These are phyloP conservation scores for Globisporangium solare DNA, from an alignment of 352 stramenopile species.

Conservation along the genomic window DNA sequence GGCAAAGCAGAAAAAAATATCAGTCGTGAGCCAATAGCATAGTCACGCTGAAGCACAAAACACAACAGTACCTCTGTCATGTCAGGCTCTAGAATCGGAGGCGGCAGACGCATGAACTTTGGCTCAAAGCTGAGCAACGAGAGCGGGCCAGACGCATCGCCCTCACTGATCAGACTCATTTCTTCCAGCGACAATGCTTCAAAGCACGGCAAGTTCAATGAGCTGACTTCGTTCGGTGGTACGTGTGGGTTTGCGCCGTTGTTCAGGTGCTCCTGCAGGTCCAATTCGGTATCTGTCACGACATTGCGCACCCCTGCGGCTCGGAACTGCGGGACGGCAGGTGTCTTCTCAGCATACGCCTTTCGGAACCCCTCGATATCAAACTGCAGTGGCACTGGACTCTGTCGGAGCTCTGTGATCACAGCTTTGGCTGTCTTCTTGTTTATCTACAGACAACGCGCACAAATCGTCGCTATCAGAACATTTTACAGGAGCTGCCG, in stretches of 20 bases:
- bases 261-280: constrained; percentile 81
- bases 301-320: constrained; percentile 74
- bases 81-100: constrained; percentile 81
- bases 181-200: constrained; percentile 72
- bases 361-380: constrained; percentile 63
- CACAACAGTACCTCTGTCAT: constrained; percentile 48
- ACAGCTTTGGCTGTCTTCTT: constrained; percentile 79
- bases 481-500: neutral
- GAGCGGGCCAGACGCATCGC: constrained; percentile 34
- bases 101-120: constrained; percentile 82
- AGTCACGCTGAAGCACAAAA: neutral
- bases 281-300: constrained; percentile 74
- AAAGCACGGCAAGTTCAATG: constrained; percentile 59
- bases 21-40: neutral
- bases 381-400: constrained; percentile 39
- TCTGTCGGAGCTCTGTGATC: constrained; percentile 57
- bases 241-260: constrained; percentile 69
- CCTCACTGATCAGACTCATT: constrained; percentile 50
- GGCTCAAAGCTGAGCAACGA: constrained; percentile 87
- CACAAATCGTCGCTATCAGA: constrained; percentile 10
- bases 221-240: constrained; percentile 64
- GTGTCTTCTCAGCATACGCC: constrained; percentile 73
- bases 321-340: constrained; percentile 71
- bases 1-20: neutral
- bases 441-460: constrained; percentile 22